phyloP scores from a whole-genome alignment of 2,329 filamentous ascomycete genomes.

The Apiospora kogelbergensis region DNA sequence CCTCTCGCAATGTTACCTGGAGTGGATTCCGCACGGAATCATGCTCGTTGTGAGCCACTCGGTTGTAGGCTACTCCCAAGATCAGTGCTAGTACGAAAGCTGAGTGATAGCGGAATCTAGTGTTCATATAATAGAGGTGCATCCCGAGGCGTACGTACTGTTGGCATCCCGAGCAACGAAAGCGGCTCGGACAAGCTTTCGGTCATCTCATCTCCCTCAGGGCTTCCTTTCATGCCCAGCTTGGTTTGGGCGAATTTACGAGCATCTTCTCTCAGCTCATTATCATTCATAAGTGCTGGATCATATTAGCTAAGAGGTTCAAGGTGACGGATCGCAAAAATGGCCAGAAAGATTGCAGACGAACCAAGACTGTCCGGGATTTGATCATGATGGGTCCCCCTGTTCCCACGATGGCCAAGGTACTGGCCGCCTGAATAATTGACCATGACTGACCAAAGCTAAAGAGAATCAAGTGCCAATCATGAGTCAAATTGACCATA shows the following conservation, averaged over 20 bases:
- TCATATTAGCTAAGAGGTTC: not conserved
- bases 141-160: not conserved
- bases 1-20: conserved; percentile 30
- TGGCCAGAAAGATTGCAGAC: not conserved
- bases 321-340: too few relatives aligned
- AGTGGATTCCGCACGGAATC: conserved; percentile 22
- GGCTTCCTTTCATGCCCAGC: not conserved
- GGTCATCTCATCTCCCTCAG: not conserved
- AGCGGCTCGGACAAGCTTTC: conserved; percentile 37
- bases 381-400: not conserved
- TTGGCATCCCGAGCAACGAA: conserved; percentile 41
- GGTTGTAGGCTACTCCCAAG: conserved; percentile 31
- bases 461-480: too few relatives aligned
- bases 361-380: not conserved
- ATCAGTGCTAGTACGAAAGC: not conserved
- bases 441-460: not conserved
- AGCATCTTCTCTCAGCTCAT: not conserved
- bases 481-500: too few relatives aligned
- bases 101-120: too few relatives aligned
- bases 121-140: not conserved
- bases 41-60: conserved; percentile 30
- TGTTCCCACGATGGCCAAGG: not conserved
- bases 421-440: too few relatives aligned
- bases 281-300: not conserved
- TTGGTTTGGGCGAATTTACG: not conserved